A percentile compares a stretch with the other conserved stretches of the same genome.
Evolutionary conservation across 169 alveolate species (phyloP).

Genomic region (Cryptosporidium ryanae): DNA sequence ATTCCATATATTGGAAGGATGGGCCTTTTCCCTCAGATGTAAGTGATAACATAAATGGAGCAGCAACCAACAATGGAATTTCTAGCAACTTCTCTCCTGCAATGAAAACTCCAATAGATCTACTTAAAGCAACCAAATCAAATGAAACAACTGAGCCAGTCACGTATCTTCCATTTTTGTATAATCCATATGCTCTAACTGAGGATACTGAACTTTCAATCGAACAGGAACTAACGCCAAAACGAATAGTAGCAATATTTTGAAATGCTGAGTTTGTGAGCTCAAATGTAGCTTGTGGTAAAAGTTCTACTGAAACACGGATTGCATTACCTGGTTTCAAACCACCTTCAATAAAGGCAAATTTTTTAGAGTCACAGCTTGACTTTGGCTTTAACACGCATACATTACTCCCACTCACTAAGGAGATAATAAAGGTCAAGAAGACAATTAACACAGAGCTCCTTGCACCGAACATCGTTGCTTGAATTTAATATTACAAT

Average conservation of each 20-base stretch:
- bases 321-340: constrained; percentile 52
- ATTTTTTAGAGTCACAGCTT: constrained; percentile 6
- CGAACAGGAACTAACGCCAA: constrained; percentile 54
- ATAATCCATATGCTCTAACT: constrained; percentile 52
- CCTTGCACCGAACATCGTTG: constrained; percentile 70
- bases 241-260: constrained; percentile 52
- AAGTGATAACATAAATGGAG: constrained; percentile 32
- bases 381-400: constrained; percentile 39
- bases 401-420: constrained; percentile 12
- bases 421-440: constrained; percentile 27
- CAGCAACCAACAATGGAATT: constrained; percentile 68
- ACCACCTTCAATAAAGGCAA: constrained; percentile 62
- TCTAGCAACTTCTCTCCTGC: constrained; percentile 38
- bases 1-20: constrained; percentile 23
- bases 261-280: constrained; percentile 64
- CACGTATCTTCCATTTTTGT: constrained; percentile 13
- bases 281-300: constrained; percentile 50
- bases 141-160: constrained; percentile 59
- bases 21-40: constrained; percentile 7
- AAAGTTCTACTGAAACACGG: constrained; percentile 48
- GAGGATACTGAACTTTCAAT: constrained; percentile 29
- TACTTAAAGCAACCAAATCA: constrained; percentile 58
- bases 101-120: constrained; percentile 42
- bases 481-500: background rate
- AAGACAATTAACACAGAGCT: constrained; percentile 51